Conservation (phyloP, 2,329 filamentous ascomycete genomes). For the Trichoderma sp. region DNA sequence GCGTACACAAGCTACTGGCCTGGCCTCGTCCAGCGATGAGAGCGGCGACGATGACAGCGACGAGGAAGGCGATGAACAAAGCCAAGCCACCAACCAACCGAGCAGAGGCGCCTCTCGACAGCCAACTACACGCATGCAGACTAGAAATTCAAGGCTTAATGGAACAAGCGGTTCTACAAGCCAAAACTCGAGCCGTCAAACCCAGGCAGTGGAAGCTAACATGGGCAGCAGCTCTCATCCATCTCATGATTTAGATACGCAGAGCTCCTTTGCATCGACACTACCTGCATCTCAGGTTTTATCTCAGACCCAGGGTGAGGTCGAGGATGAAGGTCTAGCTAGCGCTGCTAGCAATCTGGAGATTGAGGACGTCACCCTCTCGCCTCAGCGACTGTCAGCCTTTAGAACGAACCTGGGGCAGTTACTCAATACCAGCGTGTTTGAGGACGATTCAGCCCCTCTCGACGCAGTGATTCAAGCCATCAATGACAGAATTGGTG, state of each 20-base stretch:
- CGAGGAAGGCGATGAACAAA: slow-evolving; percentile 52
- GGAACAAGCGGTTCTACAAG: not conserved
- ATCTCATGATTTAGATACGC: slow-evolving; percentile 41
- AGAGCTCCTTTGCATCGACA: slow-evolving; percentile 74
- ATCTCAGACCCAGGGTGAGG: slow-evolving; percentile 42
- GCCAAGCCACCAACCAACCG: slow-evolving; percentile 54
- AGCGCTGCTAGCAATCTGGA: slow-evolving; percentile 41
- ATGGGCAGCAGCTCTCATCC: slow-evolving; percentile 30
- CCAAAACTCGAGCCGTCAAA: not conserved
- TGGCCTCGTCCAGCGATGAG: slow-evolving; percentile 54
- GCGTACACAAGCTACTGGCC: slow-evolving; percentile 59
- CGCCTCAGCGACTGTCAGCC: slow-evolving; percentile 59
- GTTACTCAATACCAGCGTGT: slow-evolving; percentile 77
- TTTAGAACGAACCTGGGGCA: slow-evolving; percentile 83
- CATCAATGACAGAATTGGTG: slow-evolving; percentile 69
- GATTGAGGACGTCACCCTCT: slow-evolving; percentile 50
- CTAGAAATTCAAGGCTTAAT: slow-evolving; percentile 32
- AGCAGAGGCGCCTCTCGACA: slow-evolving; percentile 32
- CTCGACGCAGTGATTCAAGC: slow-evolving; percentile 71
- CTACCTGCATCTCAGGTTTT: slow-evolving; percentile 69
- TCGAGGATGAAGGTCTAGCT: slow-evolving; percentile 44
- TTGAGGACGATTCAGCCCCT: slow-evolving; percentile 78
- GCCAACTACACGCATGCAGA: slow-evolving; percentile 27
- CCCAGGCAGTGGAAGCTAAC: slow-evolving; percentile 41
- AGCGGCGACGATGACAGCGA: slow-evolving; percentile 58